A percentile compares a stretch with the other conserved stretches of the same genome.
Conservation (phyloP, 345 rosid species). For the Mallotus nudiflorus region DNA sequence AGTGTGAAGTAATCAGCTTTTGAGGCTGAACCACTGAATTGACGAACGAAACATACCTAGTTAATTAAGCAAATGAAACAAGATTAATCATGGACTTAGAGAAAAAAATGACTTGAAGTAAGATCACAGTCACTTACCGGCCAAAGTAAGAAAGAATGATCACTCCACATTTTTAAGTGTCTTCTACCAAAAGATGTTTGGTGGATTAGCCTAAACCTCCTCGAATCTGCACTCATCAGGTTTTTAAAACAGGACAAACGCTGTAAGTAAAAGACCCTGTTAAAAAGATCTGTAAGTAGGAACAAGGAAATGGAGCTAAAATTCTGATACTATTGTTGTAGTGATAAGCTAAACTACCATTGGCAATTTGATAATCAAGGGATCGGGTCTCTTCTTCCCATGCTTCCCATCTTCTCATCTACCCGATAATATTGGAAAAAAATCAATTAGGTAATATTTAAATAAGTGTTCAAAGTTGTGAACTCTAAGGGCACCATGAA, state of each 20-base stretch:
- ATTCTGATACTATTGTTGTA: too few relatives aligned
- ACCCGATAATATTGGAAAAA: neutral
- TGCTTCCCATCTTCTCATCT: slow-evolving; percentile 39
- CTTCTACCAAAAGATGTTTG: slow-evolving; percentile 28
- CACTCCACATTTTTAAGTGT: slow-evolving; percentile 29
- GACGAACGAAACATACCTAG: slow-evolving; percentile 32
- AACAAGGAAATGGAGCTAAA: too few relatives aligned
- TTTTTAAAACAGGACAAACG: neutral
- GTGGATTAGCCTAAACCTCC: slow-evolving; percentile 22
- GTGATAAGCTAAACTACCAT: slow-evolving; percentile 15
- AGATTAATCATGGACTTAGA: neutral
- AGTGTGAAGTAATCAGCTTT: slow-evolving; percentile 32
- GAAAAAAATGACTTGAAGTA: neutral
- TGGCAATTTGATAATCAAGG: slow-evolving; percentile 25
- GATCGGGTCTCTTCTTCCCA: slow-evolving; percentile 38
- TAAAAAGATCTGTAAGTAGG: too few relatives aligned
- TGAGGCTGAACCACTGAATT: slow-evolving; percentile 23
- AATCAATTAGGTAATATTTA: neutral
- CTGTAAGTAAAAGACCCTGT: too few relatives aligned
- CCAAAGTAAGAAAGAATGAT: slow-evolving; percentile 25
- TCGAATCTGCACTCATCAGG: slow-evolving; percentile 24
- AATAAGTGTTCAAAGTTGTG: too few relatives aligned
- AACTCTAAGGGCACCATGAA: too few relatives aligned
- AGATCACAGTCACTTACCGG: slow-evolving; percentile 17
- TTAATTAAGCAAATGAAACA: neutral